Conservation (phyloP, 1,284 basidiomycete genomes). For the Golubevia sp. region DNA sequence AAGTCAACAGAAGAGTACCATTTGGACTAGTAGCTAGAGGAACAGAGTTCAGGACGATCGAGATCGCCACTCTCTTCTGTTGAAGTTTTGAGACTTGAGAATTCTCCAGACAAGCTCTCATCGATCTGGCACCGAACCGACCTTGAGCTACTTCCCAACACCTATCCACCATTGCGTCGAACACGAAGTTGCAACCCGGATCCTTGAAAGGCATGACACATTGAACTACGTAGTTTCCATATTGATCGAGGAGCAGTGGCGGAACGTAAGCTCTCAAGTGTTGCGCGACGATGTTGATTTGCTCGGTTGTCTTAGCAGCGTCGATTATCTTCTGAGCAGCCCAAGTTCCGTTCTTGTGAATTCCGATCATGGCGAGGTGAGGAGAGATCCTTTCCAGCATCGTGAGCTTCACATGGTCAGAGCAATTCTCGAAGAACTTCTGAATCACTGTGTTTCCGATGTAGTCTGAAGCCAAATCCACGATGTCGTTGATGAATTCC, state of each 20-base stretch:
- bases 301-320: constrained; percentile 29
- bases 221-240: constrained; percentile 60
- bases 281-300: constrained; percentile 37
- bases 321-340: constrained; percentile 61
- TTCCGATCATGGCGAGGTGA: constrained; percentile 53
- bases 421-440: constrained; percentile 56
- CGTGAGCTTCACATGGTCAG: constrained; percentile 39
- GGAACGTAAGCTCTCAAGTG: constrained; percentile 53
- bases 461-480: constrained; percentile 57
- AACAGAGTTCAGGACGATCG: constrained; percentile 51
- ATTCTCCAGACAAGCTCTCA: constrained; percentile 54
- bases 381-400: constrained; percentile 53
- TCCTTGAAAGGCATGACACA: constrained; percentile 48
- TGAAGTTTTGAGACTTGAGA: constrained; percentile 23
- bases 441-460: constrained; percentile 60
- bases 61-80: constrained; percentile 47
- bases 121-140: constrained; percentile 53
- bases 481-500: constrained; percentile 40
- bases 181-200: constrained; percentile 40
- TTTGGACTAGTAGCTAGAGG: constrained; percentile 56
- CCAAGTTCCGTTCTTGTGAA: constrained; percentile 61
- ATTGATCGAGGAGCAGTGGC: constrained; percentile 52
- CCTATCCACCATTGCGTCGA: constrained; percentile 58
- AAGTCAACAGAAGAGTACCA: constrained; percentile 49
- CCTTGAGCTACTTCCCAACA: constrained; percentile 60